Conservation (phyloP, 306 rosid genomes). For the Luffa acutangula region DNA sequence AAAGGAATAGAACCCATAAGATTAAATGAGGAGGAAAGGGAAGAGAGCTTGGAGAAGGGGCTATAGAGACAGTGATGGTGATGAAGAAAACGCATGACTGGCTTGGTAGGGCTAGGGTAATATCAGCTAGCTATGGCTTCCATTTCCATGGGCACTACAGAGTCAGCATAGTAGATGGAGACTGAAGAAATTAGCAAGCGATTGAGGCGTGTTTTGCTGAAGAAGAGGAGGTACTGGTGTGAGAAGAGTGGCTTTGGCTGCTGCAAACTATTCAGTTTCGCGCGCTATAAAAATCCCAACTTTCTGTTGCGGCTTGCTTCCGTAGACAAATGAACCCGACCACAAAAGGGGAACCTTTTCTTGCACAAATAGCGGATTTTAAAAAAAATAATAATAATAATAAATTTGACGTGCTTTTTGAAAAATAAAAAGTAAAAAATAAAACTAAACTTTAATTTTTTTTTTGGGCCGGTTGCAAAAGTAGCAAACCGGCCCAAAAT, state of each 20-base stretch:
- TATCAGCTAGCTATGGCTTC: background rate
- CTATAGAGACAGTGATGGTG: background rate
- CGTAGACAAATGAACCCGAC: background rate
- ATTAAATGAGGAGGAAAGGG: slow-evolving; percentile 16
- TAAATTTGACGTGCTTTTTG: no score
- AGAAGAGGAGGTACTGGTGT: no score
- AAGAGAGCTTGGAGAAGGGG: slow-evolving; percentile 25
- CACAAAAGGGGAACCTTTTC: background rate
- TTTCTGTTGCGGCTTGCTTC: background rate
- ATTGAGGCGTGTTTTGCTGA: background rate
- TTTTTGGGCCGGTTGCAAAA: no score
- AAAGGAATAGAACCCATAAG: slow-evolving; percentile 38
- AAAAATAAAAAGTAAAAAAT: no score
- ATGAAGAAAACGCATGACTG: slow-evolving; percentile 46
- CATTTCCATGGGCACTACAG: background rate
- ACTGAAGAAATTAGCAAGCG: background rate
- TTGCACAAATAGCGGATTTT: background rate
- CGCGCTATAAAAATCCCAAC: background rate
- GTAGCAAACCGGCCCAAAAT: no score
- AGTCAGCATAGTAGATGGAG: background rate
- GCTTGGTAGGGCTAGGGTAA: background rate
- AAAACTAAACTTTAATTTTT: no score
- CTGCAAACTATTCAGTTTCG: background rate
- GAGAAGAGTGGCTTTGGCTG: background rate
- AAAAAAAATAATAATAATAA: no score